Percentiles rank a stretch among this genome's conserved stretches.
phyloP scores from a whole-genome alignment of 1,284 basidiomycete species.

The Chondrostereum purpureum region DNA sequence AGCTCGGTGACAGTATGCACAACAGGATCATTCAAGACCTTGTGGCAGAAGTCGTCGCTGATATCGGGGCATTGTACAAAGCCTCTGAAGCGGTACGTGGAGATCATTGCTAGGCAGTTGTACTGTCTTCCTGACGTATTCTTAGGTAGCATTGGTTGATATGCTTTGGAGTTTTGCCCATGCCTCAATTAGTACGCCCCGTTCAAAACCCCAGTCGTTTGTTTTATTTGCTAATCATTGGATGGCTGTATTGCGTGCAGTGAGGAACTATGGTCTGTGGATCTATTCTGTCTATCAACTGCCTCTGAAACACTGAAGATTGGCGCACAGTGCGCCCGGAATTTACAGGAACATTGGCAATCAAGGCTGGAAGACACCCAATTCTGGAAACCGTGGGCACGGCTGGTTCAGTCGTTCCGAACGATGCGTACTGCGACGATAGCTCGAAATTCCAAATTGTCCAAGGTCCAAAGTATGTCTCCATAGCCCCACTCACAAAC shows the following conservation, averaged over 20 bases:
- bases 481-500: no score
- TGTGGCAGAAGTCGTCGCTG: conserved; percentile 52
- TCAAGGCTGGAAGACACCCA: conserved; percentile 82
- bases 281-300: neutral
- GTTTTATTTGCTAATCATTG: no score
- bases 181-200: conserved; percentile 59
- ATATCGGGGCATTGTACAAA: conserved; percentile 76
- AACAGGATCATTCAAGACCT: conserved; percentile 71
- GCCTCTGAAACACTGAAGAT: neutral
- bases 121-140: conserved; percentile 1
- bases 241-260: no score
- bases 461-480: conserved; percentile 77
- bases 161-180: conserved; percentile 85
- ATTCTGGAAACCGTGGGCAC: conserved; percentile 73
- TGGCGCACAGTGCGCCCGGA: conserved; percentile 87
- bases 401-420: conserved; percentile 69
- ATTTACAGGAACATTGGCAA: conserved; percentile 79
- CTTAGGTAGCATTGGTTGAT: conserved; percentile 74
- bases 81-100: conserved; percentile 75
- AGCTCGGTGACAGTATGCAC: conserved; percentile 5
- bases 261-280: conserved; percentile 62
- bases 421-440: conserved; percentile 82
- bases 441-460: conserved; percentile 83
- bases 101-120: neutral
- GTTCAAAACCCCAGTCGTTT: conserved; percentile 1